These are phyloP conservation scores for Lathyrus sativus DNA, from an alignment of 306 rosid genomes.

Conservation along the genomic window DNA sequence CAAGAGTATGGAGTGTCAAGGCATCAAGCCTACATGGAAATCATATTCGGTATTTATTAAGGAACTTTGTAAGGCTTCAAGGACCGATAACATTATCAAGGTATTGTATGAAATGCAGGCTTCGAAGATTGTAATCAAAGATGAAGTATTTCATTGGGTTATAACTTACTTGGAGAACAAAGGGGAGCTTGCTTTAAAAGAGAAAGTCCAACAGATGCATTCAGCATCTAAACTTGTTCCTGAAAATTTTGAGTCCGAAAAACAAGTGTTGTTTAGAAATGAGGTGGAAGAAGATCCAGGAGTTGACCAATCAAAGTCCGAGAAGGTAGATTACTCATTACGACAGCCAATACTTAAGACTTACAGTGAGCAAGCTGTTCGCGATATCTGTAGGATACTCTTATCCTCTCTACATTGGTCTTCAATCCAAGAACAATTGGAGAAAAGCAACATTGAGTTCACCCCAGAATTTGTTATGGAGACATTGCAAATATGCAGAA, in stretches of 20 bases:
- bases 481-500: constrained; percentile 51
- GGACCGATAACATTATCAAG: constrained; percentile 65
- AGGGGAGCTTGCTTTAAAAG: constrained; percentile 52
- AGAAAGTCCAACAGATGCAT: constrained; percentile 62
- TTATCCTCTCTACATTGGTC: constrained; percentile 61
- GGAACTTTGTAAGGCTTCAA: constrained; percentile 82
- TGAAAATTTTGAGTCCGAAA: constrained; percentile 36
- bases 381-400: constrained; percentile 53
- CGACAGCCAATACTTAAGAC: constrained; percentile 42
- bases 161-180: constrained; percentile 58
- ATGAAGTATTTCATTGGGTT: constrained; percentile 56
- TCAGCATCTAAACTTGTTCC: constrained; percentile 46
- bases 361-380: constrained; percentile 53
- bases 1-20: constrained; percentile 58
- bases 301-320: constrained; percentile 37
- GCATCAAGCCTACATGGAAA: constrained; percentile 66
- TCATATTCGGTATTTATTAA: constrained; percentile 64
- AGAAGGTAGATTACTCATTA: constrained; percentile 28
- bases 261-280: constrained; percentile 34
- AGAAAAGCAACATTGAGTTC: constrained; percentile 55
- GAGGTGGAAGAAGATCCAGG: constrained; percentile 37
- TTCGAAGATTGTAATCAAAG: constrained; percentile 50
- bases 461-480: constrained; percentile 67
- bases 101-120: constrained; percentile 68
- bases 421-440: constrained; percentile 56